Evolutionary conservation across 2,329 filamentous ascomycete genomes (phyloP), one percentile per base, ranked within the genome.

Genomic region (Blumeria hordei): DNA sequence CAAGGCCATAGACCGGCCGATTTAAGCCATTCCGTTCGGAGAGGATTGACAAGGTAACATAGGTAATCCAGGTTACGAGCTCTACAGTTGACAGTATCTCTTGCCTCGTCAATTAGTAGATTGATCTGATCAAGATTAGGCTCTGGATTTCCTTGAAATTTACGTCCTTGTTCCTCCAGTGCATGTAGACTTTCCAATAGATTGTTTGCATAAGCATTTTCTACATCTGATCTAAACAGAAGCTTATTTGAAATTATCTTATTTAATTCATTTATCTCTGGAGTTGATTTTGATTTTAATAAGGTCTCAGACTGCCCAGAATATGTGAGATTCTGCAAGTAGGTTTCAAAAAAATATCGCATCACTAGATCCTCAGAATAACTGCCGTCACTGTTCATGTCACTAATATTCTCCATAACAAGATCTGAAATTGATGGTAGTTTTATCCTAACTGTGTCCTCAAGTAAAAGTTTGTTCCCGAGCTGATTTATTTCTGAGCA

Each of bases 1-100:
- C 59, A 64, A 3, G 72, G 73, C 66, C 69, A 72, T 0, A 73
- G 60, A 6, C 63, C 61, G 3, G 63, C 68, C 18, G 60, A 39
- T 21, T 63, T 57, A 1, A 74, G 64, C 71, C 71, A 74, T 63
- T 51, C n/a, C n/a, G 21, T 21, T 18, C 52, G 55, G 7, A 57
- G 59, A 34, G 65, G 63, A 18, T 57, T n/a, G 57, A 69, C 63
- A 6, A 59, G 34, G 3, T 53, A 43, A n/a, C 60, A 56, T n/a
- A 62, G 56, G 35, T 58, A 34, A 53, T 60, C 7, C 66, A 61
- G 12, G 56, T 50, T 12, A 57, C 56, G 6, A 28, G 57, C 51
- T 65, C 61, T 9, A 51, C 51, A 1, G 57, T 35, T 21, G n/a
- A 67, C 50, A 10, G 33, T 37, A 3, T 57, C 34, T 12, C 58